Evolutionary conservation across 805 yeast genomes (phyloP).

Genomic region (Kregervanrija fluxuum): DNA sequence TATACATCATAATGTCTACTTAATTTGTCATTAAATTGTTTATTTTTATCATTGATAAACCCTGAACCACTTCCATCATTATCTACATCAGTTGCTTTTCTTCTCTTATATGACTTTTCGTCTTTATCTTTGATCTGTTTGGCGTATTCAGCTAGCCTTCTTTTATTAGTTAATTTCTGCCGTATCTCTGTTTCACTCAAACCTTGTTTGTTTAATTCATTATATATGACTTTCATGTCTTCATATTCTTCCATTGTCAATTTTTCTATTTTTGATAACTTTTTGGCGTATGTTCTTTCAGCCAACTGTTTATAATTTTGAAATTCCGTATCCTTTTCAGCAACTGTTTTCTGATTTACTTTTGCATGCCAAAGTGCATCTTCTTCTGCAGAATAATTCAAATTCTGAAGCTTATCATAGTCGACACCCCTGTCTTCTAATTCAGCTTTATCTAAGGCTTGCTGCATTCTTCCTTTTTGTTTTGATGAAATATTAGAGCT

Average conservation of each 20-base stretch:
- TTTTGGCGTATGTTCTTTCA: constrained; percentile 51
- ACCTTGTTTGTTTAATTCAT: constrained; percentile 18
- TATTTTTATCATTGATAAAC: constrained; percentile 62
- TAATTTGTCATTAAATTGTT: constrained; percentile 47
- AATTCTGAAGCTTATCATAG: constrained; percentile 35
- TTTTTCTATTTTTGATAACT: constrained; percentile 31
- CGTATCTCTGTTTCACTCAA: constrained; percentile 18
- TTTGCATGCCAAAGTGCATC: constrained; percentile 54
- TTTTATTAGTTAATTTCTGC: constrained; percentile 28
- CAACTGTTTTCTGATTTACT: constrained; percentile 22
- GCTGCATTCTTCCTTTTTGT: constrained; percentile 7
- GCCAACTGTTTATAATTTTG: constrained; percentile 51
- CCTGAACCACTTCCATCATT: constrained; percentile 32
- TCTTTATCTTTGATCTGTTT: not conserved
- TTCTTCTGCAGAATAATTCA: constrained; percentile 59
- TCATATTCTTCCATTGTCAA: constrained; percentile 33
- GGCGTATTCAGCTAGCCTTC: constrained; percentile 20
- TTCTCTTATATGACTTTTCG: not conserved
- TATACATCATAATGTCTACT: constrained; percentile 38
- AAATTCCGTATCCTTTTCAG: constrained; percentile 31
- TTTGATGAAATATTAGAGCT: not conserved
- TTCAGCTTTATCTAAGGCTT: constrained; percentile 31
- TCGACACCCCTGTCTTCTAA: constrained; percentile 32
- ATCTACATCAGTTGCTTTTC: constrained; percentile 15
- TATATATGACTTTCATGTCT: constrained; percentile 27